phyloP scores from a whole-genome alignment of 1,139 yeast genomes.

The Pichia sp. region DNA sequence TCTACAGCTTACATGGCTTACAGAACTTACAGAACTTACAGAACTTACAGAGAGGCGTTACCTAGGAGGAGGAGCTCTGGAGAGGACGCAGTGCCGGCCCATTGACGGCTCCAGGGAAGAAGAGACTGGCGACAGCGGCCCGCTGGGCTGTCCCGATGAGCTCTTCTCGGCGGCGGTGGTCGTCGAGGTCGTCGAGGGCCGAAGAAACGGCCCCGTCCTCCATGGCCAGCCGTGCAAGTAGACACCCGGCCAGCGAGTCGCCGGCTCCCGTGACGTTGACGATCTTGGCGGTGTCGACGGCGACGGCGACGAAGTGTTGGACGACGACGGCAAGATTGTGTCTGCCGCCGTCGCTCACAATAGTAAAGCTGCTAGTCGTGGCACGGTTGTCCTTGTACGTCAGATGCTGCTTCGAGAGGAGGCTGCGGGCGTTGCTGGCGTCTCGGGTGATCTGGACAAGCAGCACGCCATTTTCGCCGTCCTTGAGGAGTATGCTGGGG shows the following conservation, averaged over 20 bases:
- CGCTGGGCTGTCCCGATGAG: constrained; percentile 3
- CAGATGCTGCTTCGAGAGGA: constrained; percentile 9
- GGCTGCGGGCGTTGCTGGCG: constrained; percentile 8
- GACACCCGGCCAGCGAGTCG: constrained; percentile 60
- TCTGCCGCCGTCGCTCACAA: constrained; percentile 29
- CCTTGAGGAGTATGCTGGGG: constrained; percentile 63
- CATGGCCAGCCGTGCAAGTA: constrained; percentile 31
- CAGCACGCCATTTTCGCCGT: constrained; percentile 63
- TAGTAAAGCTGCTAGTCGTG: constrained; percentile 21
- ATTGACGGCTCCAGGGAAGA: neutral
- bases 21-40: too few species aligned
- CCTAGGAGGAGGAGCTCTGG: too few species aligned
- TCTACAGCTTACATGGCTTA: neutral
- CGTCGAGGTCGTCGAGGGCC: neutral
- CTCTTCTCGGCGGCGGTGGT: neutral
- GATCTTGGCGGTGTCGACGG: constrained; percentile 33
- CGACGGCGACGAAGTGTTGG: constrained; percentile 56
- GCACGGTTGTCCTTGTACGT: constrained; percentile 9
- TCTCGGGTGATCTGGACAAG: constrained; percentile 37
- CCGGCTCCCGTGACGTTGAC: constrained; percentile 69
- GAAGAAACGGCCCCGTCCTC: neutral
- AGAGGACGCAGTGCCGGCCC: neutral
- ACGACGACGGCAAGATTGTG: constrained; percentile 48
- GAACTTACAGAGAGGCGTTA: too few species aligned
- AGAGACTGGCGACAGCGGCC: constrained; percentile 2